These are phyloP conservation scores for Bruguiera gymnorhiza DNA, from an alignment of 345 rosid species.

Conservation along the genomic window DNA sequence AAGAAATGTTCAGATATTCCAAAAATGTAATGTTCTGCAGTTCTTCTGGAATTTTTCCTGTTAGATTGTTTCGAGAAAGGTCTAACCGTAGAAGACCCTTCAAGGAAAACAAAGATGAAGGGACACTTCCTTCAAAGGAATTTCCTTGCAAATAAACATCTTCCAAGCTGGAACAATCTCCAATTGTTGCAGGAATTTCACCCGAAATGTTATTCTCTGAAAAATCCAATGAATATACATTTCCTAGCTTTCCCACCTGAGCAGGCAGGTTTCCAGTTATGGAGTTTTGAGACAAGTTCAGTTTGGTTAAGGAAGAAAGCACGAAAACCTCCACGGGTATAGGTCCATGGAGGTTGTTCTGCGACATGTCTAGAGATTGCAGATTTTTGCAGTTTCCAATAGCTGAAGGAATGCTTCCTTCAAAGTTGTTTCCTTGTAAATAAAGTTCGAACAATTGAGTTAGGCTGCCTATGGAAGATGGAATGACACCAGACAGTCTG, in stretches of 20 bases:
- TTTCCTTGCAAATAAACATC: neutral
- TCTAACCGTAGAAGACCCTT: slow-evolving; percentile 11
- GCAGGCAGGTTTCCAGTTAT: slow-evolving; percentile 3
- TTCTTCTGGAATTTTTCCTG: neutral
- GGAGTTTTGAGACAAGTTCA: slow-evolving; percentile 7
- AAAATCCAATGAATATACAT: slow-evolving; percentile 7
- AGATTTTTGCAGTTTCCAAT: slow-evolving; percentile 6
- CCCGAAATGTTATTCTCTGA: slow-evolving; percentile 9
- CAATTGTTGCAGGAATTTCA: slow-evolving; percentile 8
- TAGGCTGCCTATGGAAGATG: slow-evolving; percentile 6
- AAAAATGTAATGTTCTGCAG: neutral
- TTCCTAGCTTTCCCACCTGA: slow-evolving; percentile 7
- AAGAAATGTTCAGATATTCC: slow-evolving; percentile 4
- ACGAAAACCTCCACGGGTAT: neutral
- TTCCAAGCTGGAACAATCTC: slow-evolving; percentile 9
- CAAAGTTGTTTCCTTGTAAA: slow-evolving; percentile 8
- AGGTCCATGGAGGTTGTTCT: slow-evolving; percentile 7
- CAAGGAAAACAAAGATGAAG: slow-evolving; percentile 8
- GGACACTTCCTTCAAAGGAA: slow-evolving; percentile 12
- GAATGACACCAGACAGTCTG: slow-evolving; percentile 2
- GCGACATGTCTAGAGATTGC: slow-evolving; percentile 1
- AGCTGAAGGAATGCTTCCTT: slow-evolving; percentile 13
- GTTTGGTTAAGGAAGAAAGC: neutral
- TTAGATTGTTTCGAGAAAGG: slow-evolving; percentile 16
- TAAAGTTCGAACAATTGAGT: neutral